These are phyloP conservation scores for Waltergamsia citrina DNA, from an alignment of 2,329 filamentous ascomycete species.

Conservation along the genomic window DNA sequence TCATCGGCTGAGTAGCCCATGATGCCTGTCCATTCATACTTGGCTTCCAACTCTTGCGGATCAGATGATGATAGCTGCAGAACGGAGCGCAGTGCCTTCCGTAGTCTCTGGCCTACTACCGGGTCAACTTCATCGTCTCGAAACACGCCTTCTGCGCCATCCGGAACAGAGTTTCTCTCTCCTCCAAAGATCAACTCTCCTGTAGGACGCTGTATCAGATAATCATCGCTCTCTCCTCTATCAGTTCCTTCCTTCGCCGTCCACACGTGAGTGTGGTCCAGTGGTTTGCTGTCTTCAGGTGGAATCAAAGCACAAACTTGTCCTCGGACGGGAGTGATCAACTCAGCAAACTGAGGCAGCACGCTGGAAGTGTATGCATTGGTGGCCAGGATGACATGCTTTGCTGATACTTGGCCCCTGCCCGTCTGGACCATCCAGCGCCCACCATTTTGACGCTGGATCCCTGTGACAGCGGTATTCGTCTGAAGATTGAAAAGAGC, in stretches of 20 bases:
- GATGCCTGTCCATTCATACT: slow-evolving; percentile 68
- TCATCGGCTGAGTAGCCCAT: slow-evolving; percentile 67
- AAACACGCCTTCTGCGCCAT: slow-evolving; percentile 39
- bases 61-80: slow-evolving; percentile 32
- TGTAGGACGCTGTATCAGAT: slow-evolving; percentile 61
- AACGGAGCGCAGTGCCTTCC: slow-evolving; percentile 27
- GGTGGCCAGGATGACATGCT: slow-evolving; percentile 64
- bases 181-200: slow-evolving; percentile 61
- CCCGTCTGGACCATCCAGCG: slow-evolving; percentile 55
- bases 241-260: slow-evolving; percentile 24
- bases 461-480: slow-evolving; percentile 51
- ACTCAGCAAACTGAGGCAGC: slow-evolving; percentile 55
- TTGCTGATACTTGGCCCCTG: slow-evolving; percentile 55
- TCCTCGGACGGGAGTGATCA: slow-evolving; percentile 70
- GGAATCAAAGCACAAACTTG: slow-evolving; percentile 61
- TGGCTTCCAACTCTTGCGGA: slow-evolving; percentile 35
- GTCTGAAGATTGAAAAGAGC: slow-evolving; percentile 62
- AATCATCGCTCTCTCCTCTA: slow-evolving; percentile 49
- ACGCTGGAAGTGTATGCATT: slow-evolving; percentile 79
- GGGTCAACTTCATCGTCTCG: slow-evolving; percentile 50
- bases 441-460: slow-evolving; percentile 24
- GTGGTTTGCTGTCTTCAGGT: slow-evolving; percentile 25
- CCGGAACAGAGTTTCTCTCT: slow-evolving; percentile 46
- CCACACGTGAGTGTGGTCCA: slow-evolving; percentile 57
- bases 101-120: slow-evolving; percentile 45